Evolutionary conservation across 352 stramenopile genomes (phyloP).

Genomic region (Globisporangium irregulare): DNA sequence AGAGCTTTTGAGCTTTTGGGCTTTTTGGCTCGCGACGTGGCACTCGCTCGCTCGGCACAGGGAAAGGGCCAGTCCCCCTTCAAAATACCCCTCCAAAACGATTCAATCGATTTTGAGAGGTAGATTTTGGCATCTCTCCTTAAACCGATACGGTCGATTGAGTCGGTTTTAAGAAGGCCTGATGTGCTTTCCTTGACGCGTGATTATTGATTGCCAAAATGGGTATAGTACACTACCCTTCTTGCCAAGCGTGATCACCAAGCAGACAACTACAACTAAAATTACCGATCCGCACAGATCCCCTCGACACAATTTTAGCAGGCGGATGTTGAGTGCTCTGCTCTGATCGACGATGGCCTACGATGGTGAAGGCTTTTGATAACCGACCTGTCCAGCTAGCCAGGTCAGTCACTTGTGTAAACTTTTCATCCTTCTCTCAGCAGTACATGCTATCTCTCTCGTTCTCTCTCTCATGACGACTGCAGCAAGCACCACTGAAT

Average conservation of each 20-base stretch:
- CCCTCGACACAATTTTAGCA: background rate
- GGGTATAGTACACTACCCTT: no score
- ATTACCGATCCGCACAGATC: background rate
- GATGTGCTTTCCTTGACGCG: no score
- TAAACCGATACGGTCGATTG: no score
- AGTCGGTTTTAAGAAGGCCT: no score
- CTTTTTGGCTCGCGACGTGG: conserved; percentile 11
- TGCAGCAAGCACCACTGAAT: background rate
- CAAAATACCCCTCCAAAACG: background rate
- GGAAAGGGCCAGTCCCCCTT: conserved; percentile 6
- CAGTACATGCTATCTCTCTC: background rate
- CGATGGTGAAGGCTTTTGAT: no score
- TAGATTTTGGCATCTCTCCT: no score
- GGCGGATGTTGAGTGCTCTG: no score
- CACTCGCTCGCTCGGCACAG: conserved; percentile 1
- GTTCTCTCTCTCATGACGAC: background rate
- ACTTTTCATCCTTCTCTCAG: background rate
- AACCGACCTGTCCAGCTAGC: no score
- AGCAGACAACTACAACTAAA: no score
- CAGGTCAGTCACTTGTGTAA: background rate
- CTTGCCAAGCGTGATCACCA: no score
- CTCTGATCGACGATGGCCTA: no score
- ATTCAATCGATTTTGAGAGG: background rate
- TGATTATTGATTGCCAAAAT: no score
- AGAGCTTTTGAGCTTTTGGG: conserved; percentile 10